Base-by-base conservation (phyloP, 108 stramenopile species). In the Discostella stelligeroides region DNA sequence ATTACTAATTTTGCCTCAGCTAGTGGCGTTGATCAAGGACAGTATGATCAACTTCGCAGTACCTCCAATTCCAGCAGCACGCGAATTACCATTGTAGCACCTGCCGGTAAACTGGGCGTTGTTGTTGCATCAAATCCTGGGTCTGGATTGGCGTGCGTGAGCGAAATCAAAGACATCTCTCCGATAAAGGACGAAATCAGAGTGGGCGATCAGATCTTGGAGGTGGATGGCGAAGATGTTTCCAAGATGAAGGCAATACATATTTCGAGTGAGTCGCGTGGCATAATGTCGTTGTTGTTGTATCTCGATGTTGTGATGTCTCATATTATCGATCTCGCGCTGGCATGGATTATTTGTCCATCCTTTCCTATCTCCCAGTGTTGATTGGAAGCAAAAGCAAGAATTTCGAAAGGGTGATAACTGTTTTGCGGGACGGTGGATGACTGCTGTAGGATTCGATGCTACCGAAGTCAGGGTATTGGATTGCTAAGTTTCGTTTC, bases 321-420 rank as follows among this genome's bases (percentile, higher is more conserved):
- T 25, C 9, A 25, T 51, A 25, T 51, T 18, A 25, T 47, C 10
- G 8, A 3, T 9, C 46, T 23, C 50, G 50, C 4, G 10, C 23
- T 51, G 21, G 2, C 23, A 5, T 24, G 18, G 17, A 12, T 27
- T 11, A 5, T 51, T 56, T 2, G 5, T 56, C 28, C 3, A 0
- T 40, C n/a, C 25, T 12, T 41, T 2, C n/a, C 9, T 40, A n/a
- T 34, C n/a, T 40, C 17, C 2, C 57, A 39, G 57, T 58, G 57
- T 21, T 58, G 9, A 27, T 58, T 58, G 37, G 37, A 58, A 58
- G 57, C 28, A 56, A 56, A 13, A 56, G 37, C 34, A 40, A 9
- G 7, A 58, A 58, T 58, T 40, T 27, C 15, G 14, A 56, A 30
- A 56, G 34, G 34, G 12, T 28, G 29, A 56, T 38, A 13, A 38